Evolutionary conservation across 2,329 filamentous ascomycete genomes (phyloP), one percentile per base, ranked within the genome.

Genomic region (Aurifilum marmelostoma): DNA sequence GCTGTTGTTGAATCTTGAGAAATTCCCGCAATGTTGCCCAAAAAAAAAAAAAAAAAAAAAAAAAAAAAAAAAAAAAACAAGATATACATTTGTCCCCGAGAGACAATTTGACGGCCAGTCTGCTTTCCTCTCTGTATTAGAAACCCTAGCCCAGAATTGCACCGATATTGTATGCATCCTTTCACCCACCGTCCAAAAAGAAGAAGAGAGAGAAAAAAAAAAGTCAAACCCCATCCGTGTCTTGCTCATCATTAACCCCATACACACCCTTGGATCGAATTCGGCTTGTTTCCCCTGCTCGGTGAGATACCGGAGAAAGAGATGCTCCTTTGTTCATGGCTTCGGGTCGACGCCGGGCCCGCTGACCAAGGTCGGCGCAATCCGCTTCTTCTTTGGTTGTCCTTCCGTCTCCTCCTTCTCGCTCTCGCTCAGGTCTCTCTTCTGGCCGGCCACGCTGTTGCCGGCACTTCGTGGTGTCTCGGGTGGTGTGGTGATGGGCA

Each of bases 401-500:
- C 83, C 82, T 24, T 78, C 79, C 9, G 75, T 71, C 8, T 86
- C 83, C 21, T 85, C 84, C 61, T 84, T 83, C 43, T 88, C 88
- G 32, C 81, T 82, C 69, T 87, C 86, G 32, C 82, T 85, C 16
- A 83, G 83, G 37, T 90, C 88, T 72, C 88, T 82, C 77, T 90
- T 90, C 21, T 81, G 79, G 39, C 85, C 85, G 54, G 85, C 79
- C n/a, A 78, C 84, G 68, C 84, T 88, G 34, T 83, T 86, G 59
- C 84, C 83, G 6, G 87, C 84, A 74, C 87, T 88, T 64, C 88
- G 85, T 7, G 95, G 95, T 3, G 95, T 98, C 78, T 97, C 92
- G 0, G 95, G 96, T 2, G 96, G 95, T 9, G 95, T 97, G 50
- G 92, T 93, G 75, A 97, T 88, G 0, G 94, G 92, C 58, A 97